Conservation (phyloP, 345 rosid genomes). For the Pistacia integerrima region DNA sequence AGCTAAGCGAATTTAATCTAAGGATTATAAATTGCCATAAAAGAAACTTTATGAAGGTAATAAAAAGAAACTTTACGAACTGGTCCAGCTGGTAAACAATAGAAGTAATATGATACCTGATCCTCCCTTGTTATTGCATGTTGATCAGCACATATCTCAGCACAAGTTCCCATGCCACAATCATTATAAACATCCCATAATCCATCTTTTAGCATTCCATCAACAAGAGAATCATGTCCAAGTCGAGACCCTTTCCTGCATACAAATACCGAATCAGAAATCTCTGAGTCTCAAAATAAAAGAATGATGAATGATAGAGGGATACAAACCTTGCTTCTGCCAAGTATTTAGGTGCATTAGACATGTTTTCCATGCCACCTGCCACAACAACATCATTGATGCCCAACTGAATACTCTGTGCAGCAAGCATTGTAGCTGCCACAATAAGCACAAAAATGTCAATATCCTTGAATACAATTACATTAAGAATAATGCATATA, state of each 20-base stretch:
- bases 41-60: background rate
- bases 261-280: conserved; percentile 28
- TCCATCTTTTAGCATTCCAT: conserved; percentile 98
- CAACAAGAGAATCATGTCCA: conserved; percentile 90
- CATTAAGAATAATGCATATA: background rate
- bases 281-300: background rate
- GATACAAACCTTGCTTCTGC: conserved; percentile 80
- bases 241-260: conserved; percentile 95
- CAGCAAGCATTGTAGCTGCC: conserved; percentile 92
- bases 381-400: conserved; percentile 92
- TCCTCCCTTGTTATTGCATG: conserved; percentile 77
- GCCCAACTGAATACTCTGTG: conserved; percentile 93
- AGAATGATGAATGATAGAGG: conserved; percentile 6
- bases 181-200: conserved; percentile 95
- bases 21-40: background rate
- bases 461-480: background rate
- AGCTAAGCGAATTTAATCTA: background rate
- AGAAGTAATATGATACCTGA: conserved; percentile 54
- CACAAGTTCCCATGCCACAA: conserved; percentile 94
- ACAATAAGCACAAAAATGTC: conserved; percentile 10
- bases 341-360: conserved; percentile 87
- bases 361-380: conserved; percentile 99
- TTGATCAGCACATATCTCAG: conserved; percentile 87
- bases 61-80: background rate
- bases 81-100: background rate